Evolutionary conservation across 495 filamentous ascomycete species (phyloP).

Genomic region (Penicillium goetzii): DNA sequence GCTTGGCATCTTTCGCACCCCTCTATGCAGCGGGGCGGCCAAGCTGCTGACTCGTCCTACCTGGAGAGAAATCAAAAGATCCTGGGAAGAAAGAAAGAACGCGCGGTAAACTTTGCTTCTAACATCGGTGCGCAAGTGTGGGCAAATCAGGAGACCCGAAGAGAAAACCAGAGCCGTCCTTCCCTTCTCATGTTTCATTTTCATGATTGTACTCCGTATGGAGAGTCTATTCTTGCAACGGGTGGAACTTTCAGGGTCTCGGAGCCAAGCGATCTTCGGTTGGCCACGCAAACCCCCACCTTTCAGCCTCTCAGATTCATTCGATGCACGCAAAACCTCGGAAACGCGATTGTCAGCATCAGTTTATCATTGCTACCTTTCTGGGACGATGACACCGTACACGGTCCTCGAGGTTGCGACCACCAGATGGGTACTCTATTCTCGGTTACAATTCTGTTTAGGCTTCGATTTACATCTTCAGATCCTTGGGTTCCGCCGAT

Average conservation of each 20-base stretch:
- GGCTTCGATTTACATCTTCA: slow-evolving; percentile 13
- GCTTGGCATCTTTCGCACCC: slow-evolving; percentile 12
- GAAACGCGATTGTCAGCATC: slow-evolving; percentile 14
- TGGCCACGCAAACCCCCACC: slow-evolving; percentile 23
- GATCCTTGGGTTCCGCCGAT: slow-evolving; percentile 20
- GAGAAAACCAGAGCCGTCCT: background rate
- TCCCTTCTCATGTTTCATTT: slow-evolving; percentile 14
- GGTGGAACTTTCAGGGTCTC: slow-evolving; percentile 16
- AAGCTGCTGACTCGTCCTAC: background rate
- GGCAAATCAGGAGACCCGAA: background rate
- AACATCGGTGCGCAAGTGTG: background rate
- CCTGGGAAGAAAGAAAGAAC: background rate
- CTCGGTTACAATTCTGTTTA: background rate
- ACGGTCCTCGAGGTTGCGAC: slow-evolving; percentile 6
- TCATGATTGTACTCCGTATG: slow-evolving; percentile 6
- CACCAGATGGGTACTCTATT: slow-evolving; percentile 1
- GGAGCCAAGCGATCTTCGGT: slow-evolving; percentile 18
- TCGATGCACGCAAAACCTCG: slow-evolving; percentile 14
- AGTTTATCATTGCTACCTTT: slow-evolving; percentile 9
- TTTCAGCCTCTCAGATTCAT: slow-evolving; percentile 24
- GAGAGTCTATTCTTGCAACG: background rate
- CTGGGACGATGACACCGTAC: slow-evolving; percentile 19
- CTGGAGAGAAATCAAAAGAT: background rate
- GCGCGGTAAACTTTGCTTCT: background rate
- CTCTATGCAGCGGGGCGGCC: slow-evolving; percentile 9